These are phyloP conservation scores for Venturia pyrina DNA, from an alignment of 2,329 filamentous ascomycete genomes.

Conservation along the genomic window DNA sequence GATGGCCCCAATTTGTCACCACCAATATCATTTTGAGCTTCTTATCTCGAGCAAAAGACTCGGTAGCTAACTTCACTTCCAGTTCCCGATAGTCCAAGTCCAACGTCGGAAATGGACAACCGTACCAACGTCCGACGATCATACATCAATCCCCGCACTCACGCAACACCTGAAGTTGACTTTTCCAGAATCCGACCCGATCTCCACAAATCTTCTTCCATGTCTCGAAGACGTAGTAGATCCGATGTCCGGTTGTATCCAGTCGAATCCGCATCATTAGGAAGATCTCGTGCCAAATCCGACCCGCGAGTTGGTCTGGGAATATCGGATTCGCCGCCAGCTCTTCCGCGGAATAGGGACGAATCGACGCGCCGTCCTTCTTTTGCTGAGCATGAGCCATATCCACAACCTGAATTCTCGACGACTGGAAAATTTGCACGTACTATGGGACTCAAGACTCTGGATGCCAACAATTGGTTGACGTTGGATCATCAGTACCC, in stretches of 20 bases:
- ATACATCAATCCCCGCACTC: neutral
- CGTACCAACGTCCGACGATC: neutral
- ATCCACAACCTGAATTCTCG: neutral
- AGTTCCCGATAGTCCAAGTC: neutral
- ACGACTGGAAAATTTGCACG: neutral
- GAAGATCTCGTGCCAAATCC: neutral
- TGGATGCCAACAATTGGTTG: constrained; percentile 3
- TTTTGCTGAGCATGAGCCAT: neutral
- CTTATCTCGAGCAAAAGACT: neutral
- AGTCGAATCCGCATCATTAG: neutral
- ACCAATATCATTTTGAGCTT: neutral
- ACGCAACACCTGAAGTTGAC: neutral
- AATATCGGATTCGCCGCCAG: neutral
- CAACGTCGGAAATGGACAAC: neutral
- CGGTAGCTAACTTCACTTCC: neutral
- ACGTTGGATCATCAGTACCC: neutral
- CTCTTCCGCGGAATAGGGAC: neutral
- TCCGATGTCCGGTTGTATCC: neutral
- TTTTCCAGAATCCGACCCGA: neutral
- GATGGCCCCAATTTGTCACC: neutral
- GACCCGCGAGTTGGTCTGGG: neutral
- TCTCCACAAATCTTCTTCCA: neutral
- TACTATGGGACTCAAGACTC: neutral
- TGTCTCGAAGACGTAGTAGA: neutral
- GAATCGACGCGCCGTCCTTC: neutral